phyloP scores from a whole-genome alignment of 495 filamentous ascomycete species.

The Copromyces sp. region DNA sequence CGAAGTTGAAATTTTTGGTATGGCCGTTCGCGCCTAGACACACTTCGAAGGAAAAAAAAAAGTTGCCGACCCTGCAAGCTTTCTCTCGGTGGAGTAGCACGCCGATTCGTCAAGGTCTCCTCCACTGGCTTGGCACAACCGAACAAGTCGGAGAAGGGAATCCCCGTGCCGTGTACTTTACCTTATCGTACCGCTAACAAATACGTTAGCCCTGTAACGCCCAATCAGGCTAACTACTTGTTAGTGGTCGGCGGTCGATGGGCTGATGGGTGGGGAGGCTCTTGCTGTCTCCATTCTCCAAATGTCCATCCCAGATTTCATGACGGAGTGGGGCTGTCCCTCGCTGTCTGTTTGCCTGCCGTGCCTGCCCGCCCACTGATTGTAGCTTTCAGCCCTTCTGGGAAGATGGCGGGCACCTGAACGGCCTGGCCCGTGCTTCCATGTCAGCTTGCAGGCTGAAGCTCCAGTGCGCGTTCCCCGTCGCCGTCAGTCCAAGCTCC shows the following conservation, averaged over 20 bases:
- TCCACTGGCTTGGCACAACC: not conserved
- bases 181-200: not conserved
- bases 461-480: conserved; percentile 19
- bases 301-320: not conserved
- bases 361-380: not conserved
- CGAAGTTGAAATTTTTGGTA: not conserved
- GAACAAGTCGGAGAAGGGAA: conserved; percentile 3
- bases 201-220: not conserved
- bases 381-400: not conserved
- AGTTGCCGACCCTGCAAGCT: conserved; percentile 4
- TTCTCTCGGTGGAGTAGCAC: conserved; percentile 16
- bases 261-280: not conserved
- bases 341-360: not conserved
- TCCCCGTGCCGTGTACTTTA: not conserved
- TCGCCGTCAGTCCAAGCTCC: conserved; percentile 4
- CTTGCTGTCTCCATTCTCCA: not conserved
- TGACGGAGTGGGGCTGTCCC: not conserved
- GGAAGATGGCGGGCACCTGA: not conserved
- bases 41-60: conserved; percentile 3
- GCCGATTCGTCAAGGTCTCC: conserved; percentile 7
- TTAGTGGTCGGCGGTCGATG: not conserved
- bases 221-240: not conserved
- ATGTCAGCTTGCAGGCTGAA: conserved; percentile 19
- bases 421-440: conserved; percentile 10
- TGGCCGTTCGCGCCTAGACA: not conserved